Conservation (phyloP, 1,284 basidiomycete species). For the Sutorius eximius region DNA sequence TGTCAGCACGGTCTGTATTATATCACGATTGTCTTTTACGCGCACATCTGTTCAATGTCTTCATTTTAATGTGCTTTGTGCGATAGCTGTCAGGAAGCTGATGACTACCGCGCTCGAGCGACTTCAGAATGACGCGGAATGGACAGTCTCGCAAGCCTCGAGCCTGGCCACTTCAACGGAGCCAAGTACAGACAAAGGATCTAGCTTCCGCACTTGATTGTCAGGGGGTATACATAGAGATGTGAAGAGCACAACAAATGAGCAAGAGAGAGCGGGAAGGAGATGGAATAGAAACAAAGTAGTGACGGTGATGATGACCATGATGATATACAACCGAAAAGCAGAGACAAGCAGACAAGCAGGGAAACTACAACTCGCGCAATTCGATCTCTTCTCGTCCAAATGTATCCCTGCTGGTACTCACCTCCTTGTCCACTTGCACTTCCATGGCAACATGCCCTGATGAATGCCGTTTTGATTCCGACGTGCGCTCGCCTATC, state of each 20-base stretch:
- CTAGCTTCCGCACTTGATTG: neutral
- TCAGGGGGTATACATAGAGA: neutral
- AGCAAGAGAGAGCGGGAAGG: neutral
- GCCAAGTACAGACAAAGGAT: neutral
- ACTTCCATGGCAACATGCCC: neutral
- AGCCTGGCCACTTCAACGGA: neutral
- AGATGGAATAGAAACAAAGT: neutral
- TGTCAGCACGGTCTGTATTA: no score
- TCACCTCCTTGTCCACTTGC: constrained; percentile 1
- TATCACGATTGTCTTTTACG: neutral
- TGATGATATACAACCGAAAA: neutral
- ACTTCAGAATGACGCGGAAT: neutral
- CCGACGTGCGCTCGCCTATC: neutral
- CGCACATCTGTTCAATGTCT: neutral
- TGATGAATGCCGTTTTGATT: constrained; percentile 15
- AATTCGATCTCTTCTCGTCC: constrained; percentile 62
- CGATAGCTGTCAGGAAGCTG: neutral
- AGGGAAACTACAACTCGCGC: constrained; percentile 79
- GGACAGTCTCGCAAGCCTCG: neutral
- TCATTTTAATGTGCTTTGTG: neutral
- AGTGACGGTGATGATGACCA: neutral
- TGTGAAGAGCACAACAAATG: neutral
- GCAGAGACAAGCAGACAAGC: constrained; percentile 31
- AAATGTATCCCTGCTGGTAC: no score
- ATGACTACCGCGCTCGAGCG: neutral